Conservation (phyloP, 2,329 filamentous ascomycete species). For the Pezicula radicicola region DNA sequence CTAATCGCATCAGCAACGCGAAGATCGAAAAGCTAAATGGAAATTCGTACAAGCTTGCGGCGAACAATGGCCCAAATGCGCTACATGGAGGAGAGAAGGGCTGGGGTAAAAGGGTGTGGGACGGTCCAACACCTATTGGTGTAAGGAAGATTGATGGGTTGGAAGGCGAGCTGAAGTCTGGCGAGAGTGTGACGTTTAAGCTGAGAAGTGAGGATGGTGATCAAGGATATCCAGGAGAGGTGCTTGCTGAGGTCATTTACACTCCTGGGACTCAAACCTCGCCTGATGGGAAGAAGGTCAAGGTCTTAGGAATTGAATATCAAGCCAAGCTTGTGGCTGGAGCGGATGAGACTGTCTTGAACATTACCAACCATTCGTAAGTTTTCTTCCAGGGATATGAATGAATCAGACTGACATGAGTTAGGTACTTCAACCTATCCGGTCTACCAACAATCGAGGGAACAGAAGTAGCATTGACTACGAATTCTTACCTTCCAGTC, state of each 20-base stretch:
- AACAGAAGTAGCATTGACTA: slow-evolving; percentile 55
- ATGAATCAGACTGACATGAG: not conserved
- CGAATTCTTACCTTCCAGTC: slow-evolving; percentile 68
- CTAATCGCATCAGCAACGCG: slow-evolving; percentile 77
- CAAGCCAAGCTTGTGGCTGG: slow-evolving; percentile 78
- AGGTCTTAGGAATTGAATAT: slow-evolving; percentile 82
- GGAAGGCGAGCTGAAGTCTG: slow-evolving; percentile 58
- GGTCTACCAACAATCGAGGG: slow-evolving; percentile 56
- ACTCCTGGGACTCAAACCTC: slow-evolving; percentile 66
- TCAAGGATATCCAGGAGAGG: slow-evolving; percentile 84
- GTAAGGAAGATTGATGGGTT: slow-evolving; percentile 44
- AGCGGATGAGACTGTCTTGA: slow-evolving; percentile 85
- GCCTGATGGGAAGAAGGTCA: slow-evolving; percentile 57
- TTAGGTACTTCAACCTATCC: slow-evolving; percentile 63
- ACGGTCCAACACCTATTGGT: slow-evolving; percentile 65
- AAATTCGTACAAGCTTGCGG: slow-evolving; percentile 64
- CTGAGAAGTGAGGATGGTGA: slow-evolving; percentile 76
- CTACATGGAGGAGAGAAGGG: slow-evolving; percentile 71
- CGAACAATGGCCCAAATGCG: slow-evolving; percentile 76
- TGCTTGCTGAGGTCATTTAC: slow-evolving; percentile 77
- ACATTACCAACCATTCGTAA: slow-evolving; percentile 93
- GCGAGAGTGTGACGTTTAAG: slow-evolving; percentile 64
- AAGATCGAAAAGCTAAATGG: slow-evolving; percentile 71
- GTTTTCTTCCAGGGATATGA: slow-evolving; percentile 16
- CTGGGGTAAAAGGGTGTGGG: slow-evolving; percentile 79